A percentile compares a stretch with the other conserved stretches of the same genome.
phyloP scores from a whole-genome alignment of 2,329 filamentous ascomycete species.

The Teratosphaeria zuluensis region DNA sequence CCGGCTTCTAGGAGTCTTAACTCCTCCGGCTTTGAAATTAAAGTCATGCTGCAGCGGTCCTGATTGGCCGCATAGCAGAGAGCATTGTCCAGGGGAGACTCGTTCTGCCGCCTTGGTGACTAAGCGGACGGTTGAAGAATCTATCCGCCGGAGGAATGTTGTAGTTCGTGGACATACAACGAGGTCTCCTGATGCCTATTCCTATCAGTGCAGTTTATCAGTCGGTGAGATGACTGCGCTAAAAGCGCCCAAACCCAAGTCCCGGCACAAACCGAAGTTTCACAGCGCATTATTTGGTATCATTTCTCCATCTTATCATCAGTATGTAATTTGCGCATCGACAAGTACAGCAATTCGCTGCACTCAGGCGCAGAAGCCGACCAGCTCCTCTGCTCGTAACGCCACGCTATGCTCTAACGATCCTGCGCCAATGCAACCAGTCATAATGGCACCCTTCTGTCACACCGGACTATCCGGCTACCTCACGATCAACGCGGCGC shows the following conservation, averaged over 20 bases:
- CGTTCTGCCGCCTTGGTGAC: too few relatives aligned
- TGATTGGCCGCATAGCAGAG: too few relatives aligned
- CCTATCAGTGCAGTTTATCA: neutral
- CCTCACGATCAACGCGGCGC: slow-evolving; percentile 72
- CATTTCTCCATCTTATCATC: neutral
- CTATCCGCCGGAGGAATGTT: too few relatives aligned
- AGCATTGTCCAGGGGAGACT: too few relatives aligned
- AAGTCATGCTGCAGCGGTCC: too few relatives aligned
- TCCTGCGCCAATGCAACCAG: neutral
- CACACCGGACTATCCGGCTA: slow-evolving; percentile 14
- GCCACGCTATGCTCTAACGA: neutral
- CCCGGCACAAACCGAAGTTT: too few relatives aligned
- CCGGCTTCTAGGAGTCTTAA: too few relatives aligned
- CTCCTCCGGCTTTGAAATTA: too few relatives aligned
- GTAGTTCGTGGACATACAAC: too few relatives aligned
- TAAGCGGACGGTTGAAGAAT: too few relatives aligned
- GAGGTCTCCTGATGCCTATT: neutral
- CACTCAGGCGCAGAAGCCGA: neutral
- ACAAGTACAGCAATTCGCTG: neutral
- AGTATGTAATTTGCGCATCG: neutral
- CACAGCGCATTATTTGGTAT: neutral
- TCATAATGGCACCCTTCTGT: neutral
- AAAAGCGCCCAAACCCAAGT: too few relatives aligned
- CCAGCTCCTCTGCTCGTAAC: neutral
- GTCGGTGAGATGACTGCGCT: too few relatives aligned